Base-by-base conservation (phyloP, 106 monocot genomes). In the Vanilla planifolia region DNA sequence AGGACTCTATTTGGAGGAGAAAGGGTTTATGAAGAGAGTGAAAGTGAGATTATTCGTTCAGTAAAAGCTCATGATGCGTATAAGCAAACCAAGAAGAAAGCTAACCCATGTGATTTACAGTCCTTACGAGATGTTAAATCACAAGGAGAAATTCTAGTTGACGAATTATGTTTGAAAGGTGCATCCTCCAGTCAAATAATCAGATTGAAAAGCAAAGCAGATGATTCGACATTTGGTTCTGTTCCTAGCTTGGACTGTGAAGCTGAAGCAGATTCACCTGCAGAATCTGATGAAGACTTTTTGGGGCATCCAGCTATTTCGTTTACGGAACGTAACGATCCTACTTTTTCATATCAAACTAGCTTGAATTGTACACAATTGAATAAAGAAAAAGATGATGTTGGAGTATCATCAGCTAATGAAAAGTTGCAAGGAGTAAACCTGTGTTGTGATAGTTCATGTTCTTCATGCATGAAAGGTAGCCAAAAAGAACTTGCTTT, bases 391-490 rank as follows among this genome's bases (percentile, higher is more conserved):
- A 53, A 28, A 30, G 4, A 27, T 30, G 53, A 53, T 15, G 14
- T 4, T 32, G 30, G 30, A 23, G 30, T 16, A 30, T 29, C 1
- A 30, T 53, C n/a, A 30, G 7, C 30, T 16, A 1, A 53, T 32
- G 53, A 53, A 29, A 53, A 32, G 53, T 53, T 30, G 16, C 27
- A 32, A 53, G 16, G 32, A 29, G n/a, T 32, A 53, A 53, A 30
- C 30, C 13, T 53, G 29, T 53, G 53, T 17, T 27, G 53, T 53
- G 32, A 16, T 32, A 29, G 53, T 32, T 30, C 53, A 53, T 53
- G 53, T n/a, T 53, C 30, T 53, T 53, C 30, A 1, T 53, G 53
- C 17, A 30, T 30, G 30, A 53, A 53, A 30, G 53, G 53, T 53
- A 32, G 1, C 10, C 32, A 15, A 53, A 3, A 15, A n/a, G 15